Evolutionary conservation across 2,329 filamentous ascomycete species (phyloP).

Genomic region (Cryoendolithus antarcticus): DNA sequence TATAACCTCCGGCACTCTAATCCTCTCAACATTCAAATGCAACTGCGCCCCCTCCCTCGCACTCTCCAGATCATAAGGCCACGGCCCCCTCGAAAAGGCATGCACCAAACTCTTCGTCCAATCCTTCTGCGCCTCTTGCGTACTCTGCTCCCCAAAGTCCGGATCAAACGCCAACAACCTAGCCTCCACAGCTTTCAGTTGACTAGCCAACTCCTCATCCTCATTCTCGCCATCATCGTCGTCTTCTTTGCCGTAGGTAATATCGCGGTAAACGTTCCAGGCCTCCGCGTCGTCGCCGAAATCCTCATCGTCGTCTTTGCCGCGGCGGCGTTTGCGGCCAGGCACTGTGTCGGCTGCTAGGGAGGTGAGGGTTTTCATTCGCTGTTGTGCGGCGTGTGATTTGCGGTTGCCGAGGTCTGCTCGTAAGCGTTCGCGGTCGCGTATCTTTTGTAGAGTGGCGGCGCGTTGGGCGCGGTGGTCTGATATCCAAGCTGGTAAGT

Average conservation of each 20-base stretch:
- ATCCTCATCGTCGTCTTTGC: slow-evolving; percentile 89
- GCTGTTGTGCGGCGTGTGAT: slow-evolving; percentile 86
- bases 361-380: slow-evolving; percentile 97
- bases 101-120: slow-evolving; percentile 90
- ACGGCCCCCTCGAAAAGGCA: slow-evolving; percentile 76
- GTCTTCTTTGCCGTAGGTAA: slow-evolving; percentile 77
- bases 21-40: slow-evolving; percentile 97
- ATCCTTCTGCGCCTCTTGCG: slow-evolving; percentile 80
- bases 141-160: slow-evolving; percentile 82
- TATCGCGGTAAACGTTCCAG: slow-evolving; percentile 92
- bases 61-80: slow-evolving; percentile 69
- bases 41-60: slow-evolving; percentile 75
- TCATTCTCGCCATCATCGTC: slow-evolving; percentile 91
- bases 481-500: slow-evolving; percentile 76
- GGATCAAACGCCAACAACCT: slow-evolving; percentile 81
- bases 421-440: slow-evolving; percentile 84
- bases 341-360: slow-evolving; percentile 76
- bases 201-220: slow-evolving; percentile 69
- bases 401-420: slow-evolving; percentile 94
- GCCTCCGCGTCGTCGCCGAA: slow-evolving; percentile 90
- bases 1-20: slow-evolving; percentile 97
- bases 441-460: slow-evolving; percentile 67
- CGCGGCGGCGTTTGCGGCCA: slow-evolving; percentile 66
- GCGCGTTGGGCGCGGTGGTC: slow-evolving; percentile 64
- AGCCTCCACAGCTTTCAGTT: slow-evolving; percentile 64